Evolutionary conservation across 1,284 basidiomycete genomes (phyloP), one percentile per base, ranked within the genome.

Genomic region (Apiotrichum sp.): DNA sequence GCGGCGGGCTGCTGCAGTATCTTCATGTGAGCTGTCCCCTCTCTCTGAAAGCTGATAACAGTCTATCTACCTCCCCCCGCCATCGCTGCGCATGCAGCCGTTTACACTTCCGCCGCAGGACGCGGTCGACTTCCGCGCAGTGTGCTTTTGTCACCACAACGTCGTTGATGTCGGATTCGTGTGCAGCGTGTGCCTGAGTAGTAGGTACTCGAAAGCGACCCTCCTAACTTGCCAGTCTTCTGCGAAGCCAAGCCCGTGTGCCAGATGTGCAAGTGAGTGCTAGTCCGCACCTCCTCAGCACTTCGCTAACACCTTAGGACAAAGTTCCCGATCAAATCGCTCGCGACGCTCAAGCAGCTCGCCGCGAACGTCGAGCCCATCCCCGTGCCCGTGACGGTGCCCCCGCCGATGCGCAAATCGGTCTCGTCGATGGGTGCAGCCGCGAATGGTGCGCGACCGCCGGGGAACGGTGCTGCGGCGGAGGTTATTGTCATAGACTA

Each of bases 141-240:
- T 93, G 6, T 98, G 96, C 74, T 98, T 99, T 78, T 99, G 96
- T 75, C 96, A 98, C 77, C 93, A 97, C 69, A 86, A 87, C 52
- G 95, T 97, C 47, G 85, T 98, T 40, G 95, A 98, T 69, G 84
- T 98, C 52, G 96, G 93, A 39, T 99, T 95, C 68, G 93, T 99
- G 31, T 99, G 96, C 75, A 95, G 91, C 16, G 91, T 97, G 38
- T 97, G 93, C 71, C 77, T 97, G 43, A 93, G 89, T 47, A 96
- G 92, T 95, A 67, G 40, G 11, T 11, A 11, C 40, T 8, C 36
- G 36, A 13, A 6, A 13, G 52, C 39, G 16, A 29, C 36, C 16
- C 3, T 42, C 42, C 47, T 49, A 54, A 42, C 55, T 39, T 52
- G 52, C 22, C 66, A 92, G 89, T 93, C 67, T 96, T 93, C 75